Conservation (phyloP, 2,329 filamentous ascomycete genomes). For the Pseudogymnoascus sp. region DNA sequence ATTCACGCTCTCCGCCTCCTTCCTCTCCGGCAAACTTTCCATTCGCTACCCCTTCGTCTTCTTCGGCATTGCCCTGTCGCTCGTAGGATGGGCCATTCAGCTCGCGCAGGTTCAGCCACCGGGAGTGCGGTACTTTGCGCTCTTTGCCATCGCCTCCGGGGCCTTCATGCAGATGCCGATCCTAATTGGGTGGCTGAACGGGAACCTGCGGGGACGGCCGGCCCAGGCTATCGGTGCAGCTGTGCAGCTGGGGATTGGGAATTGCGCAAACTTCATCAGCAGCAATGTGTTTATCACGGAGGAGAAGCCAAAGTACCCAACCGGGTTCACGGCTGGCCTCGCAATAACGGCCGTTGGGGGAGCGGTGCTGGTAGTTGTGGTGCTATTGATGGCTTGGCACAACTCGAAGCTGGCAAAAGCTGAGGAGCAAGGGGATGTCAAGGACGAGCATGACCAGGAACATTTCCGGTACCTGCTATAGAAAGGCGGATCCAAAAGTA, state of each 20-base stretch:
- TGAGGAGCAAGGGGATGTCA: not conserved
- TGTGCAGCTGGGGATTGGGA: constrained; percentile 37
- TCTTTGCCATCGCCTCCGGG: constrained; percentile 30
- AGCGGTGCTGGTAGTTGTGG: constrained; percentile 10
- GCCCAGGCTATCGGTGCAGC: constrained; percentile 36
- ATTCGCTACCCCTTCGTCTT: constrained; percentile 33
- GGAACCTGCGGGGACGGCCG: constrained; percentile 35
- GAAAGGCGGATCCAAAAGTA: not conserved
- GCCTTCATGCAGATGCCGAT: constrained; percentile 31
- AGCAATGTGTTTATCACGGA: constrained; percentile 36
- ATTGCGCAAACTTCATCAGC: constrained; percentile 37
- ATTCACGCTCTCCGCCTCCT: constrained; percentile 25
- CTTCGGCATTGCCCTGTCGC: constrained; percentile 28
- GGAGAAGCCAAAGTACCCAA: constrained; percentile 33
- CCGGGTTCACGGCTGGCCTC: constrained; percentile 33
- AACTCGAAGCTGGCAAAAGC: constrained; percentile 17
- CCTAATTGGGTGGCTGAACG: constrained; percentile 32
- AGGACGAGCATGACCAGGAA: not conserved
- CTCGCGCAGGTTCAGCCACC: constrained; percentile 9
- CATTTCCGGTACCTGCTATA: not conserved
- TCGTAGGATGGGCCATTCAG: constrained; percentile 26
- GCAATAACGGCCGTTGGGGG: constrained; percentile 21
- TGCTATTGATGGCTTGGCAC: constrained; percentile 12
- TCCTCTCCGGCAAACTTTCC: constrained; percentile 27
- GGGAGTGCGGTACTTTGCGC: constrained; percentile 30